Conservation (phyloP, 495 filamentous ascomycete species). For the Aspergillus affinis region DNA sequence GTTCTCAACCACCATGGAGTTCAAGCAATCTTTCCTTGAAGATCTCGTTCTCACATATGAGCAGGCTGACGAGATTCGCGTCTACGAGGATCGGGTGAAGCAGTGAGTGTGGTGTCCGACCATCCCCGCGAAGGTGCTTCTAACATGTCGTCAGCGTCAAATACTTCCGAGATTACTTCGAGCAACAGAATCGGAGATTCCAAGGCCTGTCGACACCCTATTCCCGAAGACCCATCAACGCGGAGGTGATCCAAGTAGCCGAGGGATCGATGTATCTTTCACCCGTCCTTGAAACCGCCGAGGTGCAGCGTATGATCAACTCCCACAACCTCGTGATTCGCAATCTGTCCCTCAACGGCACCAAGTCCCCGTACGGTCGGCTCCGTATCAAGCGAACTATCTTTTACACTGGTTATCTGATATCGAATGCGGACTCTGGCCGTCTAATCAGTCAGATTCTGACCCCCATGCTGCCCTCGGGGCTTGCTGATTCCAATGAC, state of each 20-base stretch:
- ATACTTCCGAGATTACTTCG: constrained; percentile 79
- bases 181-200: constrained; percentile 62
- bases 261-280: constrained; percentile 76
- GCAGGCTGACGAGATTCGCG: constrained; percentile 73
- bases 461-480: constrained; percentile 48
- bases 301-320: constrained; percentile 88
- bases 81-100: constrained; percentile 65
- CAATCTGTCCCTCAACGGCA: constrained; percentile 32
- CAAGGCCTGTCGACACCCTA: constrained; percentile 30
- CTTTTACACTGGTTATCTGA: constrained; percentile 93
- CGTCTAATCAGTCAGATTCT: constrained; percentile 66
- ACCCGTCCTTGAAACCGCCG: constrained; percentile 76
- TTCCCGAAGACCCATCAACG: constrained; percentile 59
- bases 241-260: constrained; percentile 85
- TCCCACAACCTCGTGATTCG: constrained; percentile 66
- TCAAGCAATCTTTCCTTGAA: constrained; percentile 81
- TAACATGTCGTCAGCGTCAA: constrained; percentile 54
- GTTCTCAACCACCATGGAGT: constrained; percentile 76
- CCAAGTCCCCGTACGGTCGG: constrained; percentile 37
- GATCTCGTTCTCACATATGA: constrained; percentile 82
- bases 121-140: neutral
- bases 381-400: constrained; percentile 79
- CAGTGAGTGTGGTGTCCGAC: constrained; percentile 48
- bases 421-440: constrained; percentile 66
- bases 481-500: constrained; percentile 56